Conservation (phyloP, 768 basidiomycete genomes). For the Mycena amicta region DNA sequence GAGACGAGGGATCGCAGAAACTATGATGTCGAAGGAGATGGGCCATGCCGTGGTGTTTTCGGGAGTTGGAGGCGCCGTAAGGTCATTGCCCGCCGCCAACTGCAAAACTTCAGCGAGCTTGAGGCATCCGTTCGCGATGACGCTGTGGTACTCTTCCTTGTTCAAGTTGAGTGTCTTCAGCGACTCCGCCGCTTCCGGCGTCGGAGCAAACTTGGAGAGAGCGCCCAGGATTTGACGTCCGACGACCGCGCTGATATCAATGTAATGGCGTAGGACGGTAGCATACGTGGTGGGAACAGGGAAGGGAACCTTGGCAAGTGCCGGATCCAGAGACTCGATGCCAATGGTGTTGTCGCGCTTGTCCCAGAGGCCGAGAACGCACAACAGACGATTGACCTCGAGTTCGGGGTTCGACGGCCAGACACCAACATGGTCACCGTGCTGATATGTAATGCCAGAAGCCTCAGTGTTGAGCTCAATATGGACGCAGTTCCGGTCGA, state of each 20-base stretch:
- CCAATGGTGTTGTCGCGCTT: constrained; percentile 84
- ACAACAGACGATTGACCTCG: constrained; percentile 89
- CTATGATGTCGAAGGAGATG: constrained; percentile 96
- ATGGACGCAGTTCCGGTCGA: constrained; percentile 90
- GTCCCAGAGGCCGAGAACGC: constrained; percentile 78
- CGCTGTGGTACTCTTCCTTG: constrained; percentile 83
- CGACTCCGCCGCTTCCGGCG: constrained; percentile 70
- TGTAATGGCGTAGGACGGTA: constrained; percentile 93
- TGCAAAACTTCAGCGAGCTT: constrained; percentile 94
- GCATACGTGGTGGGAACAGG: constrained; percentile 94
- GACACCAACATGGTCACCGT: constrained; percentile 96
- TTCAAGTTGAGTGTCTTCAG: constrained; percentile 78
- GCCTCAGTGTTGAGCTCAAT: constrained; percentile 93
- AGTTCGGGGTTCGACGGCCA: constrained; percentile 95
- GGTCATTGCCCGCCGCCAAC: constrained; percentile 81
- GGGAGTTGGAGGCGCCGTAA: constrained; percentile 55
- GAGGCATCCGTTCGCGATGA: constrained; percentile 80
- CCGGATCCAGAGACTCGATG: constrained; percentile 97
- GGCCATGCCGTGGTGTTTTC: constrained; percentile 83
- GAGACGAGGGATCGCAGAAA: constrained; percentile 90
- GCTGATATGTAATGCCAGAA: constrained; percentile 97
- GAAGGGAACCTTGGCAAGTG: constrained; percentile 98
- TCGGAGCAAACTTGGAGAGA: constrained; percentile 87
- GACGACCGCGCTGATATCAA: constrained; percentile 93
- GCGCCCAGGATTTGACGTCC: constrained; percentile 92